Conservation (phyloP, 2,329 filamentous ascomycete genomes). For the Fusarium sp. region DNA sequence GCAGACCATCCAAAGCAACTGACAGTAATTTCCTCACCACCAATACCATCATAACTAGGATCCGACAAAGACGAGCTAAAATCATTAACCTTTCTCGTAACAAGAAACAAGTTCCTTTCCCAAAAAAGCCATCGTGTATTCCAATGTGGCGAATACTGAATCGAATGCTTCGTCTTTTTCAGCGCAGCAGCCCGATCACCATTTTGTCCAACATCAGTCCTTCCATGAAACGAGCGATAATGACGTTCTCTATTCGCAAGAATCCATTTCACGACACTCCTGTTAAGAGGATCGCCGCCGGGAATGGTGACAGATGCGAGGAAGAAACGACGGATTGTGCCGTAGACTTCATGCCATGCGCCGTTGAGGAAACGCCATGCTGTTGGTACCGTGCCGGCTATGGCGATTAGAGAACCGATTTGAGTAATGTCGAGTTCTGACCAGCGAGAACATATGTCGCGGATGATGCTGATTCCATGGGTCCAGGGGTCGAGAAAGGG, state of each 20-base stretch:
- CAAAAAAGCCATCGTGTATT: constrained; percentile 63
- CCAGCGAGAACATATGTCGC: constrained; percentile 55
- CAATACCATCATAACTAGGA: constrained; percentile 59
- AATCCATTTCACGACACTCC: constrained; percentile 60
- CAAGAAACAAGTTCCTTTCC: constrained; percentile 58
- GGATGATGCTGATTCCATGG: constrained; percentile 52
- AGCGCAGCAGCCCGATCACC: constrained; percentile 55
- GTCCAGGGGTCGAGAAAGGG: constrained; percentile 49
- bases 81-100: constrained; percentile 56
- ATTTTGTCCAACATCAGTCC: constrained; percentile 53
- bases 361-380: constrained; percentile 54
- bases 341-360: constrained; percentile 54
- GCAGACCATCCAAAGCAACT: constrained; percentile 65
- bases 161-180: constrained; percentile 56
- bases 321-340: constrained; percentile 58
- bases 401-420: constrained; percentile 59
- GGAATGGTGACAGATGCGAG: constrained; percentile 59
- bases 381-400: constrained; percentile 56
- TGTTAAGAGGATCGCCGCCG: constrained; percentile 58
- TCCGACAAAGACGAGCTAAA: constrained; percentile 54
- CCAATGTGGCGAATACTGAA: constrained; percentile 61
- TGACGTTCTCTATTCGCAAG: constrained; percentile 54
- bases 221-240: constrained; percentile 58
- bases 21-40: constrained; percentile 60
- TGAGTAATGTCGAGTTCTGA: constrained; percentile 60